A percentile compares a stretch with the other conserved stretches of the same genome.
phyloP scores from a whole-genome alignment of 208 protist genomes.

The Leishmania turanica region DNA sequence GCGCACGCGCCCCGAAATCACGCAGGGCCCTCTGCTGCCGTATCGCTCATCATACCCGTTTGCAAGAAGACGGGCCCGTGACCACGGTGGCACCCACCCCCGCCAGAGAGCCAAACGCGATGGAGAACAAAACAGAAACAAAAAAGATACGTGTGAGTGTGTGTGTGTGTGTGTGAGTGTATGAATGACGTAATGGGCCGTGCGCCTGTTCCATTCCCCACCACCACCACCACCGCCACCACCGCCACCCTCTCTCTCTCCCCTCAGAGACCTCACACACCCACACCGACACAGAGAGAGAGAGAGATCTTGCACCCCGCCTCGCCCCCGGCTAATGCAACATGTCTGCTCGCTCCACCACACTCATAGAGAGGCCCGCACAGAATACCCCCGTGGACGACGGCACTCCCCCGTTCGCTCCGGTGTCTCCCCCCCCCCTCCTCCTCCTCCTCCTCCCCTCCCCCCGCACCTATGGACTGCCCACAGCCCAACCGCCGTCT shows the following conservation, averaged over 20 bases:
- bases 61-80: background rate
- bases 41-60: background rate
- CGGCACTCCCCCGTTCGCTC: background rate
- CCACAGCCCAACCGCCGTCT: background rate
- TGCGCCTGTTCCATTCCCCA: background rate
- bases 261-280: background rate
- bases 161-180: constrained; percentile 18
- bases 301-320: background rate
- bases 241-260: background rate
- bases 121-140: background rate
- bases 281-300: background rate
- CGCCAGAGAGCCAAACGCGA: background rate
- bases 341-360: background rate
- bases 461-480: background rate
- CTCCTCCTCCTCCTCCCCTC: background rate
- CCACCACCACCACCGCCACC: too few relatives aligned
- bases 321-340: background rate
- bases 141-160: too few relatives aligned
- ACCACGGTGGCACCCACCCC: background rate
- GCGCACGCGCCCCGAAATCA: too few relatives aligned
- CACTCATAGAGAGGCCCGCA: background rate
- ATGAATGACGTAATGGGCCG: constrained; percentile 1
- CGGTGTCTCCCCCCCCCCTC: background rate
- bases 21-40: background rate
- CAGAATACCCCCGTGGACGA: background rate